These are phyloP conservation scores for Chalara sp. DNA, from an alignment of 2,329 filamentous ascomycete genomes.

Conservation along the genomic window DNA sequence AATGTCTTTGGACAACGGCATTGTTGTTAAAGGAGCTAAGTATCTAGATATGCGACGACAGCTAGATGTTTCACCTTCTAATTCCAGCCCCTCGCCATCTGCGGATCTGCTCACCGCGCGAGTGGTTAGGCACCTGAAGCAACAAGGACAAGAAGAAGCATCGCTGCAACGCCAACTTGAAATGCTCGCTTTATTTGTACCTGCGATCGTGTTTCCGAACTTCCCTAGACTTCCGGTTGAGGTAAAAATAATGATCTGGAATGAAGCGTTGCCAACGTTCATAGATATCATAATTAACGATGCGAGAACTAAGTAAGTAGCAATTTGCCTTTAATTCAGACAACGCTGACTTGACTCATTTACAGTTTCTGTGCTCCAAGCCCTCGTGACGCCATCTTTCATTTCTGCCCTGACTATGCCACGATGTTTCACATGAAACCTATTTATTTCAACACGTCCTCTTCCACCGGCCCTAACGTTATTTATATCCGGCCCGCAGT, in stretches of 20 bases:
- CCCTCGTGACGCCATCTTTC: not conserved
- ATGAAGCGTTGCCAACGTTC: not conserved
- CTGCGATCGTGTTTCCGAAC: not conserved
- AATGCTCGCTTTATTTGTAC: not conserved
- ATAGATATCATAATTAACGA: not conserved
- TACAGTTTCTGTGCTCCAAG: not conserved
- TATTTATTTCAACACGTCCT: not conserved
- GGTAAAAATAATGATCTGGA: not conserved
- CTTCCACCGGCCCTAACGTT: not conserved
- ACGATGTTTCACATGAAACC: not conserved
- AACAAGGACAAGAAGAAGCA: too few relatives aligned
- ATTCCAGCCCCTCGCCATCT: too few relatives aligned
- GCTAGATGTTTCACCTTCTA: too few relatives aligned
- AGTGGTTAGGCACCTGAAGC: too few relatives aligned
- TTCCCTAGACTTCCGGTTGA: not conserved
- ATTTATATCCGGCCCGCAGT: not conserved
- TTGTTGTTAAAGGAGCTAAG: too few relatives aligned
- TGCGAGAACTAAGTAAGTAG: not conserved
- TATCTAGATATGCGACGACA: too few relatives aligned
- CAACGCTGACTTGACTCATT: too few relatives aligned
- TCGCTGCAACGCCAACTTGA: too few relatives aligned
- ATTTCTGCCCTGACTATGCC: not conserved
- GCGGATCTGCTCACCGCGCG: too few relatives aligned
- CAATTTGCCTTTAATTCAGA: not conserved
- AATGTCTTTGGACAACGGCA: too few relatives aligned